phyloP scores from a whole-genome alignment of 306 rosid species.

The Cicer pinnatifidum region DNA sequence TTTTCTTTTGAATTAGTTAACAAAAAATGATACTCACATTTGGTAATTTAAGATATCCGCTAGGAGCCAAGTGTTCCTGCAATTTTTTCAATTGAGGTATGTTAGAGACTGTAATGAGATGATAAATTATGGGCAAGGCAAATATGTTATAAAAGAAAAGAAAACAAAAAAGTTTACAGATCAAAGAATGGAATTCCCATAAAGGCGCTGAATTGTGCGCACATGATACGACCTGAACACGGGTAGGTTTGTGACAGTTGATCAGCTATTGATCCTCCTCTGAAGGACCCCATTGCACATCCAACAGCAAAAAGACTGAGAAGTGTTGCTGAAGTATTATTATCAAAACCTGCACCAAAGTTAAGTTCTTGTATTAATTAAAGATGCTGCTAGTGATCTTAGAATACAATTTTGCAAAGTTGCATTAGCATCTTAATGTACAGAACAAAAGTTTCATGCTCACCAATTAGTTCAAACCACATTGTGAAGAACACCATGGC shows the following conservation, averaged over 20 bases:
- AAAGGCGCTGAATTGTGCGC: slow-evolving; percentile 91
- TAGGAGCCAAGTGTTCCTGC: too few relatives aligned
- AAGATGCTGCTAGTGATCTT: neutral
- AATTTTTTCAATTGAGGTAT: too few relatives aligned
- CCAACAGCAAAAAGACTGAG: slow-evolving; percentile 86
- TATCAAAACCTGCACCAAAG: slow-evolving; percentile 74
- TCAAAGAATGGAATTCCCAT: slow-evolving; percentile 98
- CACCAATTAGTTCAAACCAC: slow-evolving; percentile 98
- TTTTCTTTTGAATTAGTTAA: too few relatives aligned
- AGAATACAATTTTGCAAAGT: neutral
- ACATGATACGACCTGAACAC: slow-evolving; percentile 83
- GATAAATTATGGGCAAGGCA: too few relatives aligned
- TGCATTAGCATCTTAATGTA: slow-evolving; percentile 30
- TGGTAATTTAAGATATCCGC: too few relatives aligned
- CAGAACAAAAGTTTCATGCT: slow-evolving; percentile 38
- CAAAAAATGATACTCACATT: too few relatives aligned
- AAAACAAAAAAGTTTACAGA: too few relatives aligned
- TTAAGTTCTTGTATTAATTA: neutral
- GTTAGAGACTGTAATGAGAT: too few relatives aligned
- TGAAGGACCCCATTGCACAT: slow-evolving; percentile 77
- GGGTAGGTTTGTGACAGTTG: slow-evolving; percentile 65
- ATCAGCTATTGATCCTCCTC: slow-evolving; percentile 88
- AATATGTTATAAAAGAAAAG: too few relatives aligned
- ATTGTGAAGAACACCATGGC: slow-evolving; percentile 99
- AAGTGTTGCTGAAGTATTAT: slow-evolving; percentile 77